These are phyloP conservation scores for Amborella trichopoda DNA, from an alignment of 164 flowering plant genomes.

Conservation along the genomic window DNA sequence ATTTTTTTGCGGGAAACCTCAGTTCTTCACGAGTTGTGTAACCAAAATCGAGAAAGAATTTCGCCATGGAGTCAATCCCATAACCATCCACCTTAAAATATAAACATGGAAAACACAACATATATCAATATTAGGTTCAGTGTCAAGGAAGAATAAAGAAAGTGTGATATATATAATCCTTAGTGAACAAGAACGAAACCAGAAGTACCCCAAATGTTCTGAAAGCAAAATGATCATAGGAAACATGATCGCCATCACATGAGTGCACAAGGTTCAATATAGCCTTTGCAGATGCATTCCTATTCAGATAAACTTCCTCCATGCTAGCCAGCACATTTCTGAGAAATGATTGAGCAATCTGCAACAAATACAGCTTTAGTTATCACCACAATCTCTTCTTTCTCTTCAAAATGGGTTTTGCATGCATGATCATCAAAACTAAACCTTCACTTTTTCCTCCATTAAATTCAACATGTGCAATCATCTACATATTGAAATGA, in stretches of 20 bases:
- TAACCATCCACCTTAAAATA: slow-evolving; percentile 55
- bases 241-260: slow-evolving; percentile 33
- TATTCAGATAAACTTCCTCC: slow-evolving; percentile 66
- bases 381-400: too few species aligned
- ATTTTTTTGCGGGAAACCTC: slow-evolving; percentile 76
- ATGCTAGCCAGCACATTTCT: slow-evolving; percentile 50
- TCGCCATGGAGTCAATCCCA: slow-evolving; percentile 82
- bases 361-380: slow-evolving; percentile 2
- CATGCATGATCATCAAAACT: too few species aligned
- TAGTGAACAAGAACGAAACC: background rate
- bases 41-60: slow-evolving; percentile 69
- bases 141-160: too few species aligned
- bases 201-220: slow-evolving; percentile 88
- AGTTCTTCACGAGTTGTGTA: slow-evolving; percentile 56
- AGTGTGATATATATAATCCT: background rate
- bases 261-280: slow-evolving; percentile 68
- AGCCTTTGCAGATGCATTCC: slow-evolving; percentile 80
- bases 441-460: too few species aligned
- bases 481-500: too few species aligned
- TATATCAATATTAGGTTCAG: too few species aligned
- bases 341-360: slow-evolving; percentile 72
- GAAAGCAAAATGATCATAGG: slow-evolving; percentile 87
- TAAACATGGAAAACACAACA: too few species aligned
- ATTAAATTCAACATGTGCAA: too few species aligned
- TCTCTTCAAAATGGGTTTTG: too few species aligned